phyloP scores from a whole-genome alignment of 2,329 filamentous ascomycete species.

The Byssothecium circinans region DNA sequence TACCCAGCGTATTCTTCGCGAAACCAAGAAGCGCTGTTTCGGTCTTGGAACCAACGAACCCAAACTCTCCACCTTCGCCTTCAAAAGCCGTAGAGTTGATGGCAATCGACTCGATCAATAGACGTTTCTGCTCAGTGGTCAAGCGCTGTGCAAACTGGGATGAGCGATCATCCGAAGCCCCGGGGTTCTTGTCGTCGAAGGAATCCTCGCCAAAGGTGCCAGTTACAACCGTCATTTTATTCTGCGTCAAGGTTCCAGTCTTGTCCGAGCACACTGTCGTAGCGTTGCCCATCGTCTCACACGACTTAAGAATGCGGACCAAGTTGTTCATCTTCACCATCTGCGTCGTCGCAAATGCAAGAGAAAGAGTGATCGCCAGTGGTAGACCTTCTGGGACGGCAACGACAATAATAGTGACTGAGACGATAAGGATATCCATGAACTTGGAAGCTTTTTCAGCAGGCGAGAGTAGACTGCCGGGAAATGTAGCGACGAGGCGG shows the following conservation, averaged over 20 bases:
- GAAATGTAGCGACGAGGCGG: slow-evolving; percentile 39
- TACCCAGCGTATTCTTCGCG: slow-evolving; percentile 54
- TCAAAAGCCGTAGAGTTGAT: slow-evolving; percentile 58
- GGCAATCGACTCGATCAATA: slow-evolving; percentile 28
- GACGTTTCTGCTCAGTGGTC: slow-evolving; percentile 36
- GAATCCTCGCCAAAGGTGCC: slow-evolving; percentile 40
- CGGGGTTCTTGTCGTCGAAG: slow-evolving; percentile 58
- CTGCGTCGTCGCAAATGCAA: slow-evolving; percentile 33
- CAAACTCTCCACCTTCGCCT: slow-evolving; percentile 47
- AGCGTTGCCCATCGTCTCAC: slow-evolving; percentile 41
- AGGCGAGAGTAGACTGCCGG: slow-evolving; percentile 25
- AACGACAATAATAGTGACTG: slow-evolving; percentile 45
- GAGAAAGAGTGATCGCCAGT: slow-evolving; percentile 30
- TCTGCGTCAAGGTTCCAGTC: slow-evolving; percentile 42
- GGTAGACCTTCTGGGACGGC: slow-evolving; percentile 44
- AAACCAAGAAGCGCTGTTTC: slow-evolving; percentile 57
- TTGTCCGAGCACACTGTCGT: slow-evolving; percentile 44
- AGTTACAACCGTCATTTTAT: slow-evolving; percentile 48
- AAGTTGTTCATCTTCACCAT: slow-evolving; percentile 43
- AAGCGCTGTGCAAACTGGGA: slow-evolving; percentile 47
- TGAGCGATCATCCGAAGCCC: slow-evolving; percentile 46
- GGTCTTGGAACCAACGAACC: slow-evolving; percentile 59
- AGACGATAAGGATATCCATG: slow-evolving; percentile 44
- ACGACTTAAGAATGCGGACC: slow-evolving; percentile 38
- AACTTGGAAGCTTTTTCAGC: slow-evolving; percentile 41